phyloP scores from a whole-genome alignment of 352 stramenopile genomes.

The Phytophthora pinifolia region DNA sequence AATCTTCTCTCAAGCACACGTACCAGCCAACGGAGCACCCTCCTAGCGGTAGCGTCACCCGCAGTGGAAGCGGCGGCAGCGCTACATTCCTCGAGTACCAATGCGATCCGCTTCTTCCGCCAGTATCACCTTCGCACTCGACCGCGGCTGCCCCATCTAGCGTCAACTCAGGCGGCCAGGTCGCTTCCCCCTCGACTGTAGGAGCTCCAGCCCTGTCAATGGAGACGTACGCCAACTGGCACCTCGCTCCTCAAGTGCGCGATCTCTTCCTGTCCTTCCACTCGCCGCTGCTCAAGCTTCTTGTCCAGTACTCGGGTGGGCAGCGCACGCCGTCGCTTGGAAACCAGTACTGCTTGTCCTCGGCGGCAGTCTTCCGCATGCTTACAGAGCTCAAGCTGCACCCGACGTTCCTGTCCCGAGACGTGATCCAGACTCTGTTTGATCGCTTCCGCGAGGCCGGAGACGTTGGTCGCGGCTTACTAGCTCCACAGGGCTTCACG shows the following conservation, averaged over 20 bases:
- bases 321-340: slow-evolving; percentile 35
- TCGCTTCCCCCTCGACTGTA: slow-evolving; percentile 1
- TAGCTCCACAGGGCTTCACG: slow-evolving; percentile 50
- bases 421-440: slow-evolving; percentile 54
- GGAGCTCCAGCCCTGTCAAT: slow-evolving; percentile 10
- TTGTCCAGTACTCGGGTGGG: slow-evolving; percentile 58
- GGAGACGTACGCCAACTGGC: slow-evolving; percentile 52
- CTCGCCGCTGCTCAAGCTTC: slow-evolving; percentile 46
- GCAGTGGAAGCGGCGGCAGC: slow-evolving; percentile 14
- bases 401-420: slow-evolving; percentile 49
- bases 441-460: slow-evolving; percentile 31
- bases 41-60: slow-evolving; percentile 7
- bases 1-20: slow-evolving; percentile 70
- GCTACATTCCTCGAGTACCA: slow-evolving; percentile 65
- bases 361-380: slow-evolving; percentile 44
- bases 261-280: slow-evolving; percentile 68
- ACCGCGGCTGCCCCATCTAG: slow-evolving; percentile 1
- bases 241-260: slow-evolving; percentile 49
- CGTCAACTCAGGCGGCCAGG: not conserved
- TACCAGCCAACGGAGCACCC: slow-evolving; percentile 41
- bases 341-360: slow-evolving; percentile 51
- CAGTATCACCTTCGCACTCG: slow-evolving; percentile 21
- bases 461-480: slow-evolving; percentile 23
- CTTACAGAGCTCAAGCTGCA: slow-evolving; percentile 66
- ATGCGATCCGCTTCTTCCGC: slow-evolving; percentile 57